Percentiles rank a stretch among this genome's conserved stretches.
phyloP scores from a whole-genome alignment of 2,329 filamentous ascomycete genomes.

The Ilyonectria robusta region DNA sequence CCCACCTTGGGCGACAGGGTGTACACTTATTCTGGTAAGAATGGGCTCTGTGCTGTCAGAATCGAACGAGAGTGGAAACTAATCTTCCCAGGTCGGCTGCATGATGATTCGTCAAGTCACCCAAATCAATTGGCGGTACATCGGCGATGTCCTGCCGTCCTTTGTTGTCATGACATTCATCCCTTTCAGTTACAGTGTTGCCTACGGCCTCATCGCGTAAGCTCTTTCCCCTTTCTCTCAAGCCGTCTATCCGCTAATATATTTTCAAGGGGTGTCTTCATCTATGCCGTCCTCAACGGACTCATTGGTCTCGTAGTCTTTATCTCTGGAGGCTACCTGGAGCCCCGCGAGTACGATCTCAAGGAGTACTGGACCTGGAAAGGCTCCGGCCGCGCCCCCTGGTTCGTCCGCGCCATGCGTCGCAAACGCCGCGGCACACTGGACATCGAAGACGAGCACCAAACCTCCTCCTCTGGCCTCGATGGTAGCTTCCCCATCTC shows the following conservation, averaged over 20 bases:
- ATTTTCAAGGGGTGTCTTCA: constrained; percentile 64
- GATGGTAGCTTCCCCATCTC: constrained; percentile 26
- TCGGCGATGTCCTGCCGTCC: constrained; percentile 81
- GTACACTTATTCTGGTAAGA: constrained; percentile 76
- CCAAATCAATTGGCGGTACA: constrained; percentile 82
- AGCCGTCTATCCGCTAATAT: constrained; percentile 22
- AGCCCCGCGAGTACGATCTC: constrained; percentile 67
- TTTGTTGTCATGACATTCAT: constrained; percentile 83
- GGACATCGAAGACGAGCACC: constrained; percentile 25
- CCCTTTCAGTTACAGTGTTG: constrained; percentile 84
- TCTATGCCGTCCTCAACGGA: constrained; percentile 65
- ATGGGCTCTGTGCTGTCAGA: neutral
- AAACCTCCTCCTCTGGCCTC: neutral
- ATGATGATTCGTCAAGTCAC: constrained; percentile 84
- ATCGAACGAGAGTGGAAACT: neutral
- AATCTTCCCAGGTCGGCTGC: constrained; percentile 71
- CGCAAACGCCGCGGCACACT: constrained; percentile 22
- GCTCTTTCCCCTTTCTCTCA: constrained; percentile 36
- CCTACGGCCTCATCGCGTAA: constrained; percentile 82
- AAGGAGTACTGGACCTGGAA: constrained; percentile 72
- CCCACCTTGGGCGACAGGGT: constrained; percentile 83
- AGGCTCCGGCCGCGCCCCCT: constrained; percentile 62
- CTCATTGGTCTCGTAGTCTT: constrained; percentile 62
- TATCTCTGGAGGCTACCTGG: constrained; percentile 58
- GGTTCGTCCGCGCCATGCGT: constrained; percentile 60